Conservation (phyloP, 129 eudicot genomes). For the Flaveria bidentis region DNA sequence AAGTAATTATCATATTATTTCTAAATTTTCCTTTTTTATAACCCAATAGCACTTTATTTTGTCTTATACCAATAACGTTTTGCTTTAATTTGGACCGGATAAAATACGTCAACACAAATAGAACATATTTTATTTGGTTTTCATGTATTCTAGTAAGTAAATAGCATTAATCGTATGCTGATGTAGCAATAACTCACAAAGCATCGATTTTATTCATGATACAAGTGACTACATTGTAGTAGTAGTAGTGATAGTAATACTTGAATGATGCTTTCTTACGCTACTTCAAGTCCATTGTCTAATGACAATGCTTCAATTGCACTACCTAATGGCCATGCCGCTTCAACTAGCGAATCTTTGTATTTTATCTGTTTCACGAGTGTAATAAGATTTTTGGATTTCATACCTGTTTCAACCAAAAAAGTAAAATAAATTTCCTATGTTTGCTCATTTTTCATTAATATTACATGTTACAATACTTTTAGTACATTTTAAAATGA, state of each 20-base stretch:
- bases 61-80: neutral
- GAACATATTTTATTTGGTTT: neutral
- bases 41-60: neutral
- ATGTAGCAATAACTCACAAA: neutral
- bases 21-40: neutral
- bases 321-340: conserved; percentile 99
- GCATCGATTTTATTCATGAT: neutral
- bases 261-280: neutral
- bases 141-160: neutral
- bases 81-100: neutral
- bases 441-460: neutral
- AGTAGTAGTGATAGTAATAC: neutral
- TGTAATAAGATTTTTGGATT: conserved; percentile 65
- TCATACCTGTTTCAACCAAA: conserved; percentile 52
- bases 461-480: neutral
- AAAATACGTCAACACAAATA: neutral
- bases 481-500: neutral
- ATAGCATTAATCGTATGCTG: neutral
- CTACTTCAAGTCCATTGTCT: neutral
- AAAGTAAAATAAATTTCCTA: neutral
- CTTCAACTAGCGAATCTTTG: conserved; percentile 79
- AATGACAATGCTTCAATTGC: conserved; percentile 86
- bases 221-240: neutral
- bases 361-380: conserved; percentile 75
- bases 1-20: no score